Evolutionary conservation across 345 rosid species (phyloP), one percentile per base, ranked within the genome.

Genomic region (Arabis alpina): DNA sequence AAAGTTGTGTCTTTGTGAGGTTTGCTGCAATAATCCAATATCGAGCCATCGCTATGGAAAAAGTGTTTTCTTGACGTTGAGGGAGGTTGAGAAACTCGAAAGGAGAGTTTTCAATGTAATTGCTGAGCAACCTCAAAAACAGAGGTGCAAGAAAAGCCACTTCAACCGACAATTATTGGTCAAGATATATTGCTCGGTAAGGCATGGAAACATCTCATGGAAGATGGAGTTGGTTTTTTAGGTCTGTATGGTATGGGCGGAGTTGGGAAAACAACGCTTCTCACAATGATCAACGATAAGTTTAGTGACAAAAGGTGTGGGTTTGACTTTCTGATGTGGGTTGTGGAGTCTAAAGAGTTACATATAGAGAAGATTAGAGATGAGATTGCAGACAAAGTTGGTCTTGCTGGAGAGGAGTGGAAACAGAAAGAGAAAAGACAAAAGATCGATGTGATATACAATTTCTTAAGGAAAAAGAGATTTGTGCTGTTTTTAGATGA

Each of bases 181-280:
- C 67, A 10, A 3, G 65, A 74, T n/a, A 16, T 3, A 5, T 8
- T 28, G 10, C 30, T 74, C 2, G 63, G 51, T 10, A 49, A 10
- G 4, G 42, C 12, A 7, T 78, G 76, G 78, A 58, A 43, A 11
- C n/a, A 2, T 16, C 45, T 64, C 13, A 27, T 10, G 8, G 34
- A 57, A 16, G 39, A 70, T 16, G 37, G n/a, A 7, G 61, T 69
- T 0, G 34, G 69, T 5, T 16, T 54, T 15, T 0, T 74, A 1
- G 76, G 81, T 3, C 0, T 78, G 23, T 14, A 54, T 2, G 44
- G 67, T 47, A 62, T 47, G 43, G 54, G 28, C 0, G 67, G 67
- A 47, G 75, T 69, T 8, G 79, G 79, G 2, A 74, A 74, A 56
- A 74, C 73, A 2, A 74, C 78, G 19, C 73, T 74, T 36, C 54